Evolutionary conservation across 768 basidiomycete species (phyloP).

Genomic region (Stropharia rugosoannulata): DNA sequence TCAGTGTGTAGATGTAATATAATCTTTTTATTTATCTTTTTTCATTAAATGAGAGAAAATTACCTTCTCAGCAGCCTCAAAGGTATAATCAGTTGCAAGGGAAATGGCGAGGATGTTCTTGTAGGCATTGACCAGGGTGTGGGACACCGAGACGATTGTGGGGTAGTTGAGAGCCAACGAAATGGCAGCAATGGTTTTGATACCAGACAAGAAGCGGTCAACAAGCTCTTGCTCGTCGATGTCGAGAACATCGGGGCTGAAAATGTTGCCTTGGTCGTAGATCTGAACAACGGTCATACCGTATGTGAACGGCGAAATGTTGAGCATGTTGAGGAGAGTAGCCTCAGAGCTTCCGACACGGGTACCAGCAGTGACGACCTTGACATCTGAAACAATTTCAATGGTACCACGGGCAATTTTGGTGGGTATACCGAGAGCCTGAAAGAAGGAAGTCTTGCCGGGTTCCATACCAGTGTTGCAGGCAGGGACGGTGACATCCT

Average conservation of each 20-base stretch:
- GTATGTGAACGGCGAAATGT: slow-evolving; percentile 99
- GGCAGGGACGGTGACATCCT: slow-evolving; percentile 88
- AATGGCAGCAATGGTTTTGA: slow-evolving; percentile 95
- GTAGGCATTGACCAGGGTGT: slow-evolving; percentile 98
- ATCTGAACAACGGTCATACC: slow-evolving; percentile 99
- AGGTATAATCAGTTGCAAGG: slow-evolving; percentile 89
- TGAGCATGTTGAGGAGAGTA: slow-evolving; percentile 98
- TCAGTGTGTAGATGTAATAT: slow-evolving; percentile 61
- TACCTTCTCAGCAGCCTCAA: slow-evolving; percentile 93
- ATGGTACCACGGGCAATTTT: slow-evolving; percentile 99
- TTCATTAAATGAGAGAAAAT: slow-evolving; percentile 21
- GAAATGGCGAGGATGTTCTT: slow-evolving; percentile 95
- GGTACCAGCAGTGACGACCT: slow-evolving; percentile 89
- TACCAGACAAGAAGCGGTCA: slow-evolving; percentile 87
- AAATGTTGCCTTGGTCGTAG: slow-evolving; percentile 91
- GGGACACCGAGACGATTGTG: slow-evolving; percentile 89
- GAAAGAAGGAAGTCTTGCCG: slow-evolving; percentile 99
- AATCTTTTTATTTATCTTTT: slow-evolving; percentile 27
- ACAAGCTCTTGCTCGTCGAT: slow-evolving; percentile 90
- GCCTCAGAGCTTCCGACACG: slow-evolving; percentile 98
- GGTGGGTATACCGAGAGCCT: slow-evolving; percentile 98
- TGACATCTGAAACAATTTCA: slow-evolving; percentile 96
- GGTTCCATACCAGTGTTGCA: slow-evolving; percentile 99
- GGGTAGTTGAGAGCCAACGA: slow-evolving; percentile 97
- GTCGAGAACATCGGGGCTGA: slow-evolving; percentile 89